A percentile compares a stretch with the other conserved stretches of the same genome.
Evolutionary conservation across 352 stramenopile genomes (phyloP).

Genomic region (Peronospora belbahrii): DNA sequence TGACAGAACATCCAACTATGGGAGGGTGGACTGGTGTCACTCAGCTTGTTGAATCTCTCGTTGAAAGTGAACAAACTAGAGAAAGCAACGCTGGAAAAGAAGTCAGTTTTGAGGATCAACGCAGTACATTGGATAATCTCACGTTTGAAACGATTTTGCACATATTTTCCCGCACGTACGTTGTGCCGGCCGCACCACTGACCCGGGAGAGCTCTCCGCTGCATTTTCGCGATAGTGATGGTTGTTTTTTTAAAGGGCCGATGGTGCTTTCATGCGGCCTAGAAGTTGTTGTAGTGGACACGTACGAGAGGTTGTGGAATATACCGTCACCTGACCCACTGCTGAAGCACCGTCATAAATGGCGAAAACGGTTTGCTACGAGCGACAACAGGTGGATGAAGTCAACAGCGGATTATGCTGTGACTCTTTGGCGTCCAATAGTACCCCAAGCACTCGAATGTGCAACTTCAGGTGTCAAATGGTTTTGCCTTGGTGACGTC

Average conservation of each 20-base stretch:
- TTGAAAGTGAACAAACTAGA: slow-evolving; percentile 10
- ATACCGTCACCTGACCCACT: slow-evolving; percentile 70
- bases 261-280: slow-evolving; percentile 60
- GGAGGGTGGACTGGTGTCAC: slow-evolving; percentile 18
- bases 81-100: slow-evolving; percentile 8
- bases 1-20: slow-evolving; percentile 6
- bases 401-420: slow-evolving; percentile 37
- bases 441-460: slow-evolving; percentile 36
- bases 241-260: slow-evolving; percentile 61
- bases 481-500: slow-evolving; percentile 71
- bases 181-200: slow-evolving; percentile 23
- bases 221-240: slow-evolving; percentile 32
- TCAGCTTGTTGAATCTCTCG: slow-evolving; percentile 25
- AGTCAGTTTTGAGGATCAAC: slow-evolving; percentile 8
- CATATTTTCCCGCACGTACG: slow-evolving; percentile 58
- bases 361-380: slow-evolving; percentile 46
- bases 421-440: slow-evolving; percentile 69
- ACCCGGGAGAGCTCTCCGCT: slow-evolving; percentile 45
- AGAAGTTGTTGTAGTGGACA: slow-evolving; percentile 61
- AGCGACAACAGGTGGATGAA: slow-evolving; percentile 32
- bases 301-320: slow-evolving; percentile 79
- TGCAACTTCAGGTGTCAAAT: slow-evolving; percentile 24
- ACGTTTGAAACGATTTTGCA: slow-evolving; percentile 75
- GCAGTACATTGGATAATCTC: slow-evolving; percentile 47
- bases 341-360: slow-evolving; percentile 76